Percentiles rank a stretch among this genome's conserved stretches.
Conservation (phyloP, 306 rosid genomes). For the Citrullus mucosospermus region DNA sequence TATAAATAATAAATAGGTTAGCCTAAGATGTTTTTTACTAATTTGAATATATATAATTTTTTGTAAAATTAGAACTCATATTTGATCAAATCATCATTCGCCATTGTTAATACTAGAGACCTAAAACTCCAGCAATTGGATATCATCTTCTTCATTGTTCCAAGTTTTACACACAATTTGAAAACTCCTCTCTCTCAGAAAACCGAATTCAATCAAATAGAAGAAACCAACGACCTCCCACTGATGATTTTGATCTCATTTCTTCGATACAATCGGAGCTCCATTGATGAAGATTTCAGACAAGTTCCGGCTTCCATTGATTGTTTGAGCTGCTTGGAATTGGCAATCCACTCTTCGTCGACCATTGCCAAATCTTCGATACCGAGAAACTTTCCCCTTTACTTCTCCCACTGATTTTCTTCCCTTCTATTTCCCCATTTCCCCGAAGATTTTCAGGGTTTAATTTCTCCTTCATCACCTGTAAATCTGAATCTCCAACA, state of each 20-base stretch:
- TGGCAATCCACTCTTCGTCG: conserved; percentile 29
- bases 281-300: not conserved
- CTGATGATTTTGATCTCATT: not conserved
- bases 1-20: too few relatives aligned
- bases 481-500: conserved; percentile 45
- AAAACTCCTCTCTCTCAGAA: not conserved
- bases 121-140: too few relatives aligned
- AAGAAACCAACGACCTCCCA: not conserved
- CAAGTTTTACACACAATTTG: too few relatives aligned
- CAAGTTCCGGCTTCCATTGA: not conserved
- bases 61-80: too few relatives aligned
- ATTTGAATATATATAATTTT: too few relatives aligned
- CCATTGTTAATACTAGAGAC: too few relatives aligned
- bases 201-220: not conserved
- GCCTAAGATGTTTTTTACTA: too few relatives aligned
- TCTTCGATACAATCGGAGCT: not conserved
- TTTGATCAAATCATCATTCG: too few relatives aligned
- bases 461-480: conserved; percentile 15
- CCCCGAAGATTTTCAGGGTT: not conserved
- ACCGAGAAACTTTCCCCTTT: conserved; percentile 84
- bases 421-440: conserved; percentile 36
- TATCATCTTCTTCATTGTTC: too few relatives aligned
- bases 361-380: conserved; percentile 94
- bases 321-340: conserved; percentile 23
- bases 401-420: conserved; percentile 33